Evolutionary conservation across 495 filamentous ascomycete species (phyloP).

Genomic region (Penicillium malachiteum): DNA sequence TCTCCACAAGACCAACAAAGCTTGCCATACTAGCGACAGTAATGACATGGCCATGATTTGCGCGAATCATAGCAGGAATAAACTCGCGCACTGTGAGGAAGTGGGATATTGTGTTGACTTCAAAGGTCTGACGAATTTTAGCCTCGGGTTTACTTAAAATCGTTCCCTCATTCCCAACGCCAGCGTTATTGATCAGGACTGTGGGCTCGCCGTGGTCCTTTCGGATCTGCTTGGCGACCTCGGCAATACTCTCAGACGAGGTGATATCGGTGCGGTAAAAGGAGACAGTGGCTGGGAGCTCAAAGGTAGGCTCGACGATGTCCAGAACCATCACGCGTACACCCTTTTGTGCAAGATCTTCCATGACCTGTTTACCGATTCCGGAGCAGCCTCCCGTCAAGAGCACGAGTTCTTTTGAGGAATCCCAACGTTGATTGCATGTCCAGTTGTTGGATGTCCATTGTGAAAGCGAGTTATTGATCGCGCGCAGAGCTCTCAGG

Average conservation of each 20-base stretch:
- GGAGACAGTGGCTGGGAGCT: constrained; percentile 37
- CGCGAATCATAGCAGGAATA: constrained; percentile 57
- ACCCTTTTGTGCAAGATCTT: constrained; percentile 45
- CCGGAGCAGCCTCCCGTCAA: constrained; percentile 59
- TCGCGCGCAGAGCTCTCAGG: constrained; percentile 37
- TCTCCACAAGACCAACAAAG: constrained; percentile 48
- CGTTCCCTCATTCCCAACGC: constrained; percentile 44
- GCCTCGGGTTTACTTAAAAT: constrained; percentile 49
- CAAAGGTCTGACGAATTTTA: constrained; percentile 51
- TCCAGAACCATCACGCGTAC: constrained; percentile 54
- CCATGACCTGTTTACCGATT: constrained; percentile 52
- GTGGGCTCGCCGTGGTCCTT: constrained; percentile 47
- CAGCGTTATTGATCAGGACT: constrained; percentile 63
- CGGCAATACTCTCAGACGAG: constrained; percentile 40
- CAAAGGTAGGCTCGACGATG: constrained; percentile 37
- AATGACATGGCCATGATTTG: constrained; percentile 61
- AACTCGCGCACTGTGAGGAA: constrained; percentile 60
- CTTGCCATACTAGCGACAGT: constrained; percentile 55
- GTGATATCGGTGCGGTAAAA: constrained; percentile 57
- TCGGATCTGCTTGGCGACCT: constrained; percentile 47
- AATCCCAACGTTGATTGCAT: constrained; percentile 38
- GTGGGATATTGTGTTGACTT: constrained; percentile 60
- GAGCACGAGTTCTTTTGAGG: constrained; percentile 53
- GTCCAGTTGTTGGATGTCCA: constrained; percentile 52
- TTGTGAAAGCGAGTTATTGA: constrained; percentile 41